Evolutionary conservation across 2,329 filamentous ascomycete species (phyloP), one percentile per base, ranked within the genome.

Genomic region (Penicillium sp.): DNA sequence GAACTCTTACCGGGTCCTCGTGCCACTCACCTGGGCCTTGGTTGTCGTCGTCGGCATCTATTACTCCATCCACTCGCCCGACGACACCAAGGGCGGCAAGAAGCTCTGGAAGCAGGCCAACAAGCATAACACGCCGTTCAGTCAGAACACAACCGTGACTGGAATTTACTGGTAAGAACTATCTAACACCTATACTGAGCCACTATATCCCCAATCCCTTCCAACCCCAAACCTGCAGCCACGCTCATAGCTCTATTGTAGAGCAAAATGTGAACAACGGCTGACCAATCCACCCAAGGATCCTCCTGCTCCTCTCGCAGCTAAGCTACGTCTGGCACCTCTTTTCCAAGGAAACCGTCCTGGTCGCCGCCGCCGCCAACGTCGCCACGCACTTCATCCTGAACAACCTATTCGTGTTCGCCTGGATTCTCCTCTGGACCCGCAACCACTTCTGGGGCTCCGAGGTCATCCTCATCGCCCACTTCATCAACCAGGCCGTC

Each of bases 331-430:
- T 92, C 60, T 85, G 83, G 69, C 87, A 91, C 69, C 86, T 96
- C 65, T 96, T 92, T 82, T 88, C 86, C 49, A 80, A 81, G 65
- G 85, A 89, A 66, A 72, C 81, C 48, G 84, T 85, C 31, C 81
- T 85, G 55, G 85, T 91, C 63, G 84, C 86, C 61, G 83, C 86
- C 15, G 90, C 92, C 22, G 89, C 89, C 65, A 88, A 90, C 66
- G 88, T 96, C 14, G 92, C 90, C 61, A 84, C 86, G 67, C 91
- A 96, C 81, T 96, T 94, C 77, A 92, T 96, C 74, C 73, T 90
- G 68, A 90, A 92, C 83, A 96, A 96, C 76, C 79, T 96, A 43
- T 83, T 96, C 61, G 86, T 92, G 75, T 90, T 93, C 66, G 86
- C 85, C 67, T 96, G 92, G 75, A 85, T 96, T 69, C 87, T 93